Conservation (phyloP, 176 grass and related monocot species). For the Lolium rigidum region DNA sequence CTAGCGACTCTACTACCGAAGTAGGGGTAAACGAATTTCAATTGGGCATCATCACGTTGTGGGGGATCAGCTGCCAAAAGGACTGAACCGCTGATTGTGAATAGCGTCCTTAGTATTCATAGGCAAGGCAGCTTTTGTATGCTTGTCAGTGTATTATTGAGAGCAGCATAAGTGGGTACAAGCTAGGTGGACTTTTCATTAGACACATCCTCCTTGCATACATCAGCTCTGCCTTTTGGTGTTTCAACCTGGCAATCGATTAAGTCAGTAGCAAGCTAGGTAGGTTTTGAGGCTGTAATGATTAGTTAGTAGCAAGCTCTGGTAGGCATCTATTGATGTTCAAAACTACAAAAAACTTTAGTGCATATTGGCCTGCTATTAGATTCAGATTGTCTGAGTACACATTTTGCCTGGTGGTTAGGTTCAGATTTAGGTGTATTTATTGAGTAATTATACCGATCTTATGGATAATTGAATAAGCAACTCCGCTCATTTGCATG, state of each 20-base stretch:
- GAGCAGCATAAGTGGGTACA: conserved; percentile 14
- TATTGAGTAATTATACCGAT: neutral
- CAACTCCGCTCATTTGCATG: neutral
- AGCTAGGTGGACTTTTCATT: neutral
- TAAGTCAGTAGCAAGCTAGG: too few relatives aligned
- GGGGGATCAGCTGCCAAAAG: too few relatives aligned
- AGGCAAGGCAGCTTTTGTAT: neutral
- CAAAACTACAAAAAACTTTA: neutral
- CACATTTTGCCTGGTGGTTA: neutral
- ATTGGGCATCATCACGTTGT: too few relatives aligned
- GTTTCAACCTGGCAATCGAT: conserved; percentile 29
- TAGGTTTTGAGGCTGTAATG: conserved; percentile 21
- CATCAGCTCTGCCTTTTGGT: neutral
- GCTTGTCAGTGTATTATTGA: neutral
- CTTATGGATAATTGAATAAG: conserved; percentile 11
- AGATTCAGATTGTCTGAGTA: neutral
- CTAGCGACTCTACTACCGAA: too few relatives aligned
- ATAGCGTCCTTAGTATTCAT: too few relatives aligned
- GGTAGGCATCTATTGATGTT: neutral
- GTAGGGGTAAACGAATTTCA: too few relatives aligned
- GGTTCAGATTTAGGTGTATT: conserved; percentile 1
- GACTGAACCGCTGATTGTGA: too few relatives aligned
- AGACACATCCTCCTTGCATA: neutral
- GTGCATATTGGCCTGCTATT: neutral
- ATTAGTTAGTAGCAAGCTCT: neutral